phyloP scores from a whole-genome alignment of 768 basidiomycete genomes.

The Phaffia australis region DNA sequence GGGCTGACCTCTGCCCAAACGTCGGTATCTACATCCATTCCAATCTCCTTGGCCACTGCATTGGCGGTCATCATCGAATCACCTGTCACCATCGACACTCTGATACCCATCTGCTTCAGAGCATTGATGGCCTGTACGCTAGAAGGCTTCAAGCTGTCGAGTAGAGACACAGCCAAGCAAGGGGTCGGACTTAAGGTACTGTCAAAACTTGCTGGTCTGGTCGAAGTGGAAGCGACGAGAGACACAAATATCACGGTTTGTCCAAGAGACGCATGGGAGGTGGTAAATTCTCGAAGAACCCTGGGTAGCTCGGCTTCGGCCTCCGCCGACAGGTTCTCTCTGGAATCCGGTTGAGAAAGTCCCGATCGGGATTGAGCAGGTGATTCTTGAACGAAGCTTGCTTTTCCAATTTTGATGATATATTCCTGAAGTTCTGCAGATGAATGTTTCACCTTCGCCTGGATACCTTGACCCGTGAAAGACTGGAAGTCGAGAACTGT shows the following conservation, averaged over 20 bases:
- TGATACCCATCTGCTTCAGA: slow-evolving; percentile 77
- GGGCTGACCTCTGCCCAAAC: slow-evolving; percentile 93
- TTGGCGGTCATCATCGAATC: slow-evolving; percentile 75
- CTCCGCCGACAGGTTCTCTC: slow-evolving; percentile 24
- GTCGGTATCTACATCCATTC: slow-evolving; percentile 58
- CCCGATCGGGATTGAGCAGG: background rate
- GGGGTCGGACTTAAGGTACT: slow-evolving; percentile 43
- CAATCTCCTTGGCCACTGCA: slow-evolving; percentile 81
- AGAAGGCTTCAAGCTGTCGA: slow-evolving; percentile 77
- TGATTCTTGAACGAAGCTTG: slow-evolving; percentile 47
- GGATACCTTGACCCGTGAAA: slow-evolving; percentile 77
- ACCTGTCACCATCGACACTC: slow-evolving; percentile 88
- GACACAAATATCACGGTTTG: slow-evolving; percentile 83
- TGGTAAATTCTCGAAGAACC: slow-evolving; percentile 54
- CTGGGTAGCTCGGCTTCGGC: slow-evolving; percentile 47
- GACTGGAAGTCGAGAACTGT: slow-evolving; percentile 69
- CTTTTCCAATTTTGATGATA: slow-evolving; percentile 56
- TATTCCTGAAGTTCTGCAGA: slow-evolving; percentile 34
- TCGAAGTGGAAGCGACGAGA: slow-evolving; percentile 40
- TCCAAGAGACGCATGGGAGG: slow-evolving; percentile 57
- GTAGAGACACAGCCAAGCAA: slow-evolving; percentile 67
- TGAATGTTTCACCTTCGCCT: slow-evolving; percentile 51
- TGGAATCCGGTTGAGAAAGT: slow-evolving; percentile 34
- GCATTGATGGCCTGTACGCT: slow-evolving; percentile 71
- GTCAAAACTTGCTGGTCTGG: slow-evolving; percentile 29